Evolutionary conservation across 345 rosid genomes (phyloP).

Genomic region (Psidium friedrichsthalianum): DNA sequence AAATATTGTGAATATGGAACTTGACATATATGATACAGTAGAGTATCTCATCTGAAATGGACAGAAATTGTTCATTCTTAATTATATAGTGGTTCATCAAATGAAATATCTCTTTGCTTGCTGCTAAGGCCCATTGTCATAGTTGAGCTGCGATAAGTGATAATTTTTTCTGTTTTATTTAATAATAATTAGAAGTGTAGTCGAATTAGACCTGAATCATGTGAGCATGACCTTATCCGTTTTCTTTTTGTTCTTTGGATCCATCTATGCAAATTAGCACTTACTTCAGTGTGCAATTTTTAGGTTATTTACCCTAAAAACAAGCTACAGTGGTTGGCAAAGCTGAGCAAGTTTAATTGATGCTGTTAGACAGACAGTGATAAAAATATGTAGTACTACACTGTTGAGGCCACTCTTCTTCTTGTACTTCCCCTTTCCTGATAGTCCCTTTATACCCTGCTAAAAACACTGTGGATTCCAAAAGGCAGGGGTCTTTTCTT

Average conservation of each 20-base stretch:
- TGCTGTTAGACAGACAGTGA: not conserved
- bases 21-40: not conserved
- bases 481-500: not conserved
- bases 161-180: not conserved
- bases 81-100: not conserved
- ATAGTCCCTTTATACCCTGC: not conserved
- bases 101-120: not conserved
- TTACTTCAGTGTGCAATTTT: not conserved
- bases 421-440: not conserved
- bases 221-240: not conserved
- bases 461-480: not conserved
- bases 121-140: not conserved
- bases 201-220: not conserved
- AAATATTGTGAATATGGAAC: not conserved
- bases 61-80: not conserved
- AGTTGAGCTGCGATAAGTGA: not conserved
- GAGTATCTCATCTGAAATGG: not conserved
- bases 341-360: not conserved
- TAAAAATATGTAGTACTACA: not conserved
- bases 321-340: not conserved
- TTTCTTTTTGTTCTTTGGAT: not conserved
- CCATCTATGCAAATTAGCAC: not conserved
- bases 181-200: not conserved
- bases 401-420: not conserved
- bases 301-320: not conserved